Evolutionary conservation across 1,284 basidiomycete genomes (phyloP).

Genomic region (Cryptococcus sp.): DNA sequence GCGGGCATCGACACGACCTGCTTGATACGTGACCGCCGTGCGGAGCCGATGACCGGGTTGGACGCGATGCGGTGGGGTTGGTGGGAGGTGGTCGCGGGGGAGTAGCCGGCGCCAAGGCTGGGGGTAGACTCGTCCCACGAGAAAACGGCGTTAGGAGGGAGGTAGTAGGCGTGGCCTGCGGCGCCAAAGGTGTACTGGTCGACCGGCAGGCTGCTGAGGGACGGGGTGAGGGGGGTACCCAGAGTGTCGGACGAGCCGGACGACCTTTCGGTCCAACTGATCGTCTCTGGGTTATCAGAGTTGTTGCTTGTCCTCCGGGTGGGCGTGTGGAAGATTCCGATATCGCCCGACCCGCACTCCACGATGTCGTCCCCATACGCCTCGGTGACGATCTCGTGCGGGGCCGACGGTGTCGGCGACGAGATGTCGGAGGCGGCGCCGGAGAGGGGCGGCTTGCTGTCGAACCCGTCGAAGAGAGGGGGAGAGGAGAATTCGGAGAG

Average conservation of each 20-base stretch:
- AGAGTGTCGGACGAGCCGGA: constrained; percentile 20
- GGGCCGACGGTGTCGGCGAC: constrained; percentile 23
- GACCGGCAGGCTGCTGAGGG: constrained; percentile 15
- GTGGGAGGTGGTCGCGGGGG: constrained; percentile 15
- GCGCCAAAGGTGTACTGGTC: constrained; percentile 18
- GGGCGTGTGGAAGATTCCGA: constrained; percentile 35
- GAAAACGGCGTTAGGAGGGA: constrained; percentile 16
- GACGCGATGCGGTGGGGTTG: constrained; percentile 29
- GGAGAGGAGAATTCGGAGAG: constrained; percentile 27
- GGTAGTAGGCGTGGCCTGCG: constrained; percentile 14
- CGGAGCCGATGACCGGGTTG: constrained; percentile 28
- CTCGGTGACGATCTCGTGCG: constrained; percentile 18
- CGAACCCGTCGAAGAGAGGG: constrained; percentile 2
- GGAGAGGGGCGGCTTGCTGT: constrained; percentile 7
- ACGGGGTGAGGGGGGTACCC: constrained; percentile 28
- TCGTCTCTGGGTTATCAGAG: constrained; percentile 1
- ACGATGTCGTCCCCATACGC: constrained; percentile 20
- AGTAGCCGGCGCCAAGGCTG: constrained; percentile 21
- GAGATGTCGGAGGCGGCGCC: constrained; percentile 19
- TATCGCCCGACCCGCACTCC: constrained; percentile 7
- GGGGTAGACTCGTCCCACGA: constrained; percentile 35
- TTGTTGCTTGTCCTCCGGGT: constrained; percentile 12
- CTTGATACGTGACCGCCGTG: constrained; percentile 21
- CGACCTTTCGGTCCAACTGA: constrained; percentile 6
- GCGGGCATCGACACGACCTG: constrained; percentile 36